Percentiles rank a stretch among this genome's conserved stretches.
Conservation (phyloP, 2,329 filamentous ascomycete species). For the Penicillium sp. region DNA sequence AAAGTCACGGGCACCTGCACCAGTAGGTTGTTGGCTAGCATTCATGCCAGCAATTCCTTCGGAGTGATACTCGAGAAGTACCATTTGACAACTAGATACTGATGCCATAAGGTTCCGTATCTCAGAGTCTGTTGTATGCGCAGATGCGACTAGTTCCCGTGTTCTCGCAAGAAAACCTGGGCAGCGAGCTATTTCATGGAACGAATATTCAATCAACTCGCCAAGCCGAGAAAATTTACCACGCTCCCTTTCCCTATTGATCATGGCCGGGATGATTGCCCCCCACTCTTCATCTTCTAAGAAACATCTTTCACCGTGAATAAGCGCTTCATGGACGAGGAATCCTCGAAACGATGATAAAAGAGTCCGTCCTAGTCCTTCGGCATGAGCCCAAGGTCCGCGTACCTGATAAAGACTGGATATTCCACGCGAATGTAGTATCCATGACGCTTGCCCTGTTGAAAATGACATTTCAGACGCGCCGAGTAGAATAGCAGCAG, state of each 20-base stretch:
- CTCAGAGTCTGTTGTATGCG: neutral
- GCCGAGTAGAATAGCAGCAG: conserved; percentile 21
- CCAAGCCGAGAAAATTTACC: conserved; percentile 19
- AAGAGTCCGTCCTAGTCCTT: conserved; percentile 24
- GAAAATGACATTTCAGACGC: conserved; percentile 26
- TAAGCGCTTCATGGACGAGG: conserved; percentile 23
- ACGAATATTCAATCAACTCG: conserved; percentile 22
- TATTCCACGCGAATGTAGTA: conserved; percentile 26
- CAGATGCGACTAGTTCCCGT: conserved; percentile 12
- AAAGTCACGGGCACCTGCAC: neutral
- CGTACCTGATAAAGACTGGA: conserved; percentile 18
- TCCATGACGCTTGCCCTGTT: conserved; percentile 19
- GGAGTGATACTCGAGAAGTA: neutral
- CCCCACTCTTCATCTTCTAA: conserved; percentile 21
- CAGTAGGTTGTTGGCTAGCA: neutral
- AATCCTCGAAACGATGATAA: conserved; percentile 26
- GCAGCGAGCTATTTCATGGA: conserved; percentile 24
- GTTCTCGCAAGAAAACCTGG: conserved; percentile 22
- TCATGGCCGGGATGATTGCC: conserved; percentile 12
- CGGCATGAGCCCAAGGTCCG: conserved; percentile 17
- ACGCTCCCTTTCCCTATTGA: conserved; percentile 9
- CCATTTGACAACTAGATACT: conserved; percentile 16
- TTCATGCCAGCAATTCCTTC: neutral
- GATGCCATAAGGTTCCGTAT: neutral
- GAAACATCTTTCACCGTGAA: conserved; percentile 24